Percentiles rank a stretch among this genome's conserved stretches.
Conservation (phyloP, 164 flowering plant species). For the Tetrastigma voinierianum region DNA sequence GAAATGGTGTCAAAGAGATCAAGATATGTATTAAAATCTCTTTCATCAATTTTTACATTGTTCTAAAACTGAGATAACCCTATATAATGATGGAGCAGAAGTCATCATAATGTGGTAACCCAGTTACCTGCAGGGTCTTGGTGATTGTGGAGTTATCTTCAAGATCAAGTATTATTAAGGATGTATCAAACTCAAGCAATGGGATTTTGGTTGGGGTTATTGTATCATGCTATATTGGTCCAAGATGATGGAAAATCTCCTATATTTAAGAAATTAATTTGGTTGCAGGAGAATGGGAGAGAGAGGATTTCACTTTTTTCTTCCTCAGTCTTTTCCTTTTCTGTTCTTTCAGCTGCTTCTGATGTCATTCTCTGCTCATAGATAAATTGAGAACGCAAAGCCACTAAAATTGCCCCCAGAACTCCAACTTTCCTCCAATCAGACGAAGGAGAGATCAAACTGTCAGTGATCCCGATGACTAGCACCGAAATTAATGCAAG, state of each 20-base stretch:
- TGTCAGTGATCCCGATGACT: slow-evolving; percentile 42
- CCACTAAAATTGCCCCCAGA: slow-evolving; percentile 61
- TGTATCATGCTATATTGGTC: slow-evolving; percentile 34
- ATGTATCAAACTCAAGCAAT: slow-evolving; percentile 36
- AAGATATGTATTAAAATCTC: too few relatives aligned
- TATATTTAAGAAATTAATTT: not conserved
- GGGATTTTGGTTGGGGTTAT: slow-evolving; percentile 34
- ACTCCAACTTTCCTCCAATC: slow-evolving; percentile 66
- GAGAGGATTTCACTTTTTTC: slow-evolving; percentile 21
- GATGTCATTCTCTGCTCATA: slow-evolving; percentile 66
- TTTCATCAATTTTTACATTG: too few relatives aligned
- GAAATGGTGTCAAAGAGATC: too few relatives aligned
- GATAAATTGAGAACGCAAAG: slow-evolving; percentile 55
- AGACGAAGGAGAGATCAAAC: slow-evolving; percentile 39
- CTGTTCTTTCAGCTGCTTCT: slow-evolving; percentile 32
- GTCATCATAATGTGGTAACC: slow-evolving; percentile 16
- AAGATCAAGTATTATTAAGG: slow-evolving; percentile 36
- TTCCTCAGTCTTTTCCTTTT: slow-evolving; percentile 27
- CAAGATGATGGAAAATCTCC: not conserved
- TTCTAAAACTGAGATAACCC: not conserved
- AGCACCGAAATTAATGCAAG: slow-evolving; percentile 58
- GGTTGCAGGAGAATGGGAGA: not conserved
- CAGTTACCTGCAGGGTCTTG: slow-evolving; percentile 30
- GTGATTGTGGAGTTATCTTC: slow-evolving; percentile 45
- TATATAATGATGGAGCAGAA: not conserved